These are phyloP conservation scores for Narthecium ossifragum DNA, from an alignment of 106 monocot species.

Conservation along the genomic window DNA sequence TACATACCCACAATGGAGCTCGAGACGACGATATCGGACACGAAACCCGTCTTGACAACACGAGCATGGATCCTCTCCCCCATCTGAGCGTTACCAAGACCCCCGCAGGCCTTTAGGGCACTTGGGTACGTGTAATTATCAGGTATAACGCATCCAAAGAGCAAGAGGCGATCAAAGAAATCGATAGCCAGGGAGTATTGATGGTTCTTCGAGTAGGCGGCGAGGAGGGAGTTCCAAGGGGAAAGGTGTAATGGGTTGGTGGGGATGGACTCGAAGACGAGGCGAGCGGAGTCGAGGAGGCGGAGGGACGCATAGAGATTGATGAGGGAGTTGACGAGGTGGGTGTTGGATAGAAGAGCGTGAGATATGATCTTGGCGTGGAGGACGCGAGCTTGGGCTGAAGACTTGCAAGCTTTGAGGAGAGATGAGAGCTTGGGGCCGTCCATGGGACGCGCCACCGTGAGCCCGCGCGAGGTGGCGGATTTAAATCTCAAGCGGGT, in stretches of 20 bases:
- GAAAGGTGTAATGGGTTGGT: constrained; percentile 20
- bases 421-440: too few relatives aligned
- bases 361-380: constrained; percentile 44
- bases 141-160: constrained; percentile 8
- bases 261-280: constrained; percentile 21
- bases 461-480: too few relatives aligned
- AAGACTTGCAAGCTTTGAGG: constrained; percentile 21
- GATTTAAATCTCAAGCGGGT: too few relatives aligned
- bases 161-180: constrained; percentile 26
- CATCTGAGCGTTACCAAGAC: neutral
- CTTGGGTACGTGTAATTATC: constrained; percentile 62
- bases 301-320: constrained; percentile 46
- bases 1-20: constrained; percentile 60
- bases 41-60: constrained; percentile 47
- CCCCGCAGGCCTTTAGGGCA: constrained; percentile 45
- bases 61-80: constrained; percentile 40
- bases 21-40: constrained; percentile 33
- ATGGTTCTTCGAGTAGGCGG: constrained; percentile 45
- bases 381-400: constrained; percentile 25
- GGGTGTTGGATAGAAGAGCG: constrained; percentile 21
- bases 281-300: constrained; percentile 24
- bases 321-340: constrained; percentile 27
- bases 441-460: too few relatives aligned
- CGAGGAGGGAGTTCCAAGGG: constrained; percentile 45
- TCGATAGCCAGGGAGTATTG: constrained; percentile 24